Percentiles rank a stretch among this genome's conserved stretches.
Evolutionary conservation across 257 asterid genomes (phyloP).

Genomic region (Jaltomata sinuosa): DNA sequence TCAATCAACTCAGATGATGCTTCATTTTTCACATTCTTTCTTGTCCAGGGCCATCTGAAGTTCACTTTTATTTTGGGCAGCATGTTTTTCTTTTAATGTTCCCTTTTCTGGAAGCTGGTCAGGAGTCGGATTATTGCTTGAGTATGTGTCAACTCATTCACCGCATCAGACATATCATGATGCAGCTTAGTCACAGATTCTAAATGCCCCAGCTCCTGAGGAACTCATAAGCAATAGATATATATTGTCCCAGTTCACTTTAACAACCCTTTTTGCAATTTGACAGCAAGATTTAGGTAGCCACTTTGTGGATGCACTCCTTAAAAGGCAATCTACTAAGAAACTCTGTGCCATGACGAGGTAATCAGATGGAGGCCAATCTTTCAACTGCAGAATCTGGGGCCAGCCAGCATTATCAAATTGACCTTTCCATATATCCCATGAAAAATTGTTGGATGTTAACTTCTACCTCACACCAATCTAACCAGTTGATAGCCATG

Average conservation of each 20-base stretch:
- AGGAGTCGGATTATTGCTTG: neutral
- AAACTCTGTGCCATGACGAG: slow-evolving; percentile 74
- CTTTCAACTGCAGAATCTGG: slow-evolving; percentile 58
- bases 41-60: neutral
- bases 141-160: neutral
- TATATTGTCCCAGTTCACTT: slow-evolving; percentile 21
- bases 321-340: slow-evolving; percentile 68
- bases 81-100: neutral
- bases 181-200: neutral
- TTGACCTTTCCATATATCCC: neutral
- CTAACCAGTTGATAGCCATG: neutral
- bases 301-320: slow-evolving; percentile 57
- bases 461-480: slow-evolving; percentile 38
- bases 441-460: slow-evolving; percentile 19
- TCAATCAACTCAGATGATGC: neutral
- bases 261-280: slow-evolving; percentile 32
- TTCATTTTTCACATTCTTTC: neutral
- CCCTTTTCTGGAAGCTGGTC: neutral
- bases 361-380: slow-evolving; percentile 82
- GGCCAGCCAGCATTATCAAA: slow-evolving; percentile 44
- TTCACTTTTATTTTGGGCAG: too few relatives aligned
- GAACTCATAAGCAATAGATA: neutral
- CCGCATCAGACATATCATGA: neutral
- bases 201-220: neutral
- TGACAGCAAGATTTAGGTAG: slow-evolving; percentile 49